Base-by-base conservation (phyloP, 768 basidiomycete species). In the Xanthoconium purpureum region DNA sequence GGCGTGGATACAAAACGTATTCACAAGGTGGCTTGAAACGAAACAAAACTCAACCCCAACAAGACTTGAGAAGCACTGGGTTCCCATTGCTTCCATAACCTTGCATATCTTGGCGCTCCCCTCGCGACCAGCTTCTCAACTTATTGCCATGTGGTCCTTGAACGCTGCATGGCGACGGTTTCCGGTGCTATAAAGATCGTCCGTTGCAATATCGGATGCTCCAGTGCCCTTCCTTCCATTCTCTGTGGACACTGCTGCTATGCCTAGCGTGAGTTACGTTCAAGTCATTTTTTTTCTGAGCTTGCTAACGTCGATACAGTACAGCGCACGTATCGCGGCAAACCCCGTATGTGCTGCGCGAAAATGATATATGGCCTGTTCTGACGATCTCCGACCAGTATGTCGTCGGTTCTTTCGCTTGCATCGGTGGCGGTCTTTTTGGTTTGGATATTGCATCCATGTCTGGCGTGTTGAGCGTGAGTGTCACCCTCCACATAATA, bases 401-500 rank as follows among this genome's bases (percentile, higher is more conserved):
- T 69, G 70, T 89, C 55, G 88, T 89, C 53, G 88, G 88, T 32
- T 83, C 85, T 17, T 90, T 90, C 71, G 88, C 88, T 70, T 90
- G 88, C 68, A 89, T 90, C 59, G 88, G 88, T 37, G 87, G 88
- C 61, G 85, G 85, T 47, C 80, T 90, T 37, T 90, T 89, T 66
- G 88, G 88, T 69, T 68, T 90, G 75, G 88, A 90, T 77, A 88
- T 90, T 65, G 87, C 87, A 64, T 89, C 87, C 66, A 89, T 89
- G 88, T 87, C 88, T 49, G 87, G 84, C 9, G 86, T 89, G 50
- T 72, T 89, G 61, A 85, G 68, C 52, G 82, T 84, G 61, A 57
- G 74, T 66, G 30, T 29, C 12, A 54, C 18, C 32, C 24, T 20
- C 29, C 17, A 9, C 7, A 17, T 45, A 28, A 40, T 30, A 11